phyloP scores from a whole-genome alignment of 148 eudicot genomes.

The Cornus kousa region DNA sequence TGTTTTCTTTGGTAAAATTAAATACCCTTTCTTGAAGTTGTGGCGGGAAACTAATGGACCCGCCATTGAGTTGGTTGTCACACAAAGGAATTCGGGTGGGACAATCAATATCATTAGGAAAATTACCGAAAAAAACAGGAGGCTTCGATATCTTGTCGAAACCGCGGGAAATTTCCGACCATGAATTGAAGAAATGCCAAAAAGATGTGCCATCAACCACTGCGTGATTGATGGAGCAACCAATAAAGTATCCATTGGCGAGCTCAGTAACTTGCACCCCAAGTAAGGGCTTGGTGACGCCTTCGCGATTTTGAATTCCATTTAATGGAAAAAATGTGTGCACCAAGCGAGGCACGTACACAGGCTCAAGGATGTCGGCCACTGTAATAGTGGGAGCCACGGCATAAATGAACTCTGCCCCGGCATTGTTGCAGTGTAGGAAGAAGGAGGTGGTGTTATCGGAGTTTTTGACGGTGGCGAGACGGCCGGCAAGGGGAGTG shows the following conservation, averaged over 20 bases:
- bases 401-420: constrained; percentile 31
- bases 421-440: constrained; percentile 32
- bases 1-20: constrained; percentile 23
- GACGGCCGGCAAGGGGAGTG: constrained; percentile 42
- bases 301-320: constrained; percentile 16
- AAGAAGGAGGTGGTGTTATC: constrained; percentile 11
- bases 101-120: constrained; percentile 3
- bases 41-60: constrained; percentile 2
- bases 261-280: constrained; percentile 43
- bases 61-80: not conserved
- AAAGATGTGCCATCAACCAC: constrained; percentile 32
- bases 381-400: not conserved
- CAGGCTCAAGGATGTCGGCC: constrained; percentile 20
- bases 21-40: constrained; percentile 22
- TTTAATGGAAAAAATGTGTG: constrained; percentile 29
- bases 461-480: constrained; percentile 1
- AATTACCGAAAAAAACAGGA: constrained; percentile 14
- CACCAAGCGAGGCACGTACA: constrained; percentile 23
- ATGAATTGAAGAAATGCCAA: constrained; percentile 37
- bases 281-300: constrained; percentile 29
- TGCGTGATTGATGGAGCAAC: constrained; percentile 27
- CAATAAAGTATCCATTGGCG: constrained; percentile 35
- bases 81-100: constrained; percentile 13
- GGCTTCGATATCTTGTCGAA: not conserved
- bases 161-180: constrained; percentile 32